These are phyloP conservation scores for Psilocybe sp. DNA, from an alignment of 768 basidiomycete species.

Conservation along the genomic window DNA sequence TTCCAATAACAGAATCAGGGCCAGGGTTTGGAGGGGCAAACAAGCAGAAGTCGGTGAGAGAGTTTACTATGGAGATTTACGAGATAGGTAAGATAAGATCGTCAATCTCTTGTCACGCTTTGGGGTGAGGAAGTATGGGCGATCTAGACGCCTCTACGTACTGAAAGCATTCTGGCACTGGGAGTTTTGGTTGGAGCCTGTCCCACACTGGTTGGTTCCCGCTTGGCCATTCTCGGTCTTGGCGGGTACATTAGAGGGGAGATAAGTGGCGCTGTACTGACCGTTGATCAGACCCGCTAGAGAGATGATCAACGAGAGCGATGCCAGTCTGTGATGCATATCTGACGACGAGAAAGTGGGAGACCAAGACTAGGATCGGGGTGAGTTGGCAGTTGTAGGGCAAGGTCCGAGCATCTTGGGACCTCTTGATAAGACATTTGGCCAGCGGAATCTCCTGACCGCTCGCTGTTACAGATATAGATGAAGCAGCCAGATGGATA, in stretches of 20 bases:
- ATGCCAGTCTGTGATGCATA: too few species aligned
- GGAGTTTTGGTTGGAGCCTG: slow-evolving; percentile 49
- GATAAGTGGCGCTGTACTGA: slow-evolving; percentile 25
- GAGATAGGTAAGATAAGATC: slow-evolving; percentile 3
- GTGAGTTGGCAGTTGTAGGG: too few species aligned
- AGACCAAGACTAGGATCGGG: too few species aligned
- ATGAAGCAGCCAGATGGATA: too few species aligned
- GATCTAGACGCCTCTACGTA: slow-evolving; percentile 25
- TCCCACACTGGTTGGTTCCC: slow-evolving; percentile 67
- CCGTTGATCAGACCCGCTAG: slow-evolving; percentile 5
- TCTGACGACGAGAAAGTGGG: too few species aligned
- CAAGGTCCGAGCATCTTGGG: too few species aligned
- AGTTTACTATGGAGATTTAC: slow-evolving; percentile 41
- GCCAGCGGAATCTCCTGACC: too few species aligned
- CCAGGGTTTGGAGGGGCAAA: slow-evolving; percentile 47
- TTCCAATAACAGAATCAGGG: slow-evolving; percentile 50
- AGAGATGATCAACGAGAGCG: neutral
- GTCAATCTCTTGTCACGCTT: neutral
- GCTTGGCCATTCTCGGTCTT: slow-evolving; percentile 56
- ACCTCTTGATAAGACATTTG: too few species aligned
- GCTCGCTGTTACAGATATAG: too few species aligned
- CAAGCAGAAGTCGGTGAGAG: slow-evolving; percentile 48
- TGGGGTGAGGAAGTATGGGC: too few species aligned
- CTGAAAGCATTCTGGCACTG: slow-evolving; percentile 67
- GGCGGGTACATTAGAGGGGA: slow-evolving; percentile 44